These are phyloP conservation scores for Phytophthora brassicae DNA, from an alignment of 352 stramenopile genomes.

Conservation along the genomic window DNA sequence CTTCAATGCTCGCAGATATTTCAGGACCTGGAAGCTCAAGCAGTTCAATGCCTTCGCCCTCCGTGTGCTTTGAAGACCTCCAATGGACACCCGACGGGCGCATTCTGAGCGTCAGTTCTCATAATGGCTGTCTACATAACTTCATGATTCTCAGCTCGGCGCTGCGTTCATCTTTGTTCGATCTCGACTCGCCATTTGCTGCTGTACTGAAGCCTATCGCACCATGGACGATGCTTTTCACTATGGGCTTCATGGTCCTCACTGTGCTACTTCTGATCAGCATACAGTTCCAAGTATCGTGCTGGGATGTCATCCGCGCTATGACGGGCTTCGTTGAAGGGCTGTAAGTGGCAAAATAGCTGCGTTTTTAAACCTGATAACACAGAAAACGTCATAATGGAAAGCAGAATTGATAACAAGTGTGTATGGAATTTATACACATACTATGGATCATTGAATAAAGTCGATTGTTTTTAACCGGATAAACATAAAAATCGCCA, in stretches of 20 bases:
- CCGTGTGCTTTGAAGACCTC: conserved; percentile 70
- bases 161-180: conserved; percentile 58
- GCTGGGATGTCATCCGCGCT: conserved; percentile 53
- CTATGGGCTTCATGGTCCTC: conserved; percentile 51
- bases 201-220: conserved; percentile 64
- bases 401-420: too few species aligned
- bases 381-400: too few species aligned
- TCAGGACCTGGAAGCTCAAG: conserved; percentile 23
- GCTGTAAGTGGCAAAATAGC: too few species aligned
- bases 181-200: conserved; percentile 58
- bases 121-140: conserved; percentile 88
- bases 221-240: conserved; percentile 64
- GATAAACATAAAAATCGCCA: too few species aligned
- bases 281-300: conserved; percentile 51
- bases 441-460: conserved; percentile 27
- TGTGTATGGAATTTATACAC: too few species aligned
- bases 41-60: conserved; percentile 29
- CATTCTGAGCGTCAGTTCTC: conserved; percentile 88
- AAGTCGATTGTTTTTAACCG: too few species aligned
- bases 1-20: conserved; percentile 28
- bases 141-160: conserved; percentile 83
- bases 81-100: conserved; percentile 89
- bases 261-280: conserved; percentile 49
- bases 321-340: conserved; percentile 69
- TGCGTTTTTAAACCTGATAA: too few species aligned